Evolutionary conservation across 1,139 yeast genomes (phyloP).

Genomic region (Yamadazyma friedrichii): DNA sequence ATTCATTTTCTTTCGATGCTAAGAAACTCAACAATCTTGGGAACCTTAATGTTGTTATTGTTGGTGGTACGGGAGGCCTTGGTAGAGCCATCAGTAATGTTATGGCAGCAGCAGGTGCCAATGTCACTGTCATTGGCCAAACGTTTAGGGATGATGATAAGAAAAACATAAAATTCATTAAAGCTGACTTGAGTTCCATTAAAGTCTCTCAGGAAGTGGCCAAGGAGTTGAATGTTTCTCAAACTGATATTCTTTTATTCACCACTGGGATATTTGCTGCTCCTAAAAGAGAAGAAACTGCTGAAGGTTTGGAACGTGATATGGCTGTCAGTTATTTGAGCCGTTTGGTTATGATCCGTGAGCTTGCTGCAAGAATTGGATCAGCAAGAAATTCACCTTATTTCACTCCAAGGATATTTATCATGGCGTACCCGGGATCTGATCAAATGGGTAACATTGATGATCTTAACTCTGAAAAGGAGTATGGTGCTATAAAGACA

Average conservation of each 20-base stretch:
- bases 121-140: conserved; percentile 32
- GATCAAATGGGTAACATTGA: conserved; percentile 25
- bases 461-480: conserved; percentile 27
- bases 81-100: conserved; percentile 27
- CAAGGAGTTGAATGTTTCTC: conserved; percentile 16
- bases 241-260: conserved; percentile 24
- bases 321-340: conserved; percentile 34
- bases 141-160: conserved; percentile 25
- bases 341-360: conserved; percentile 24
- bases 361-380: conserved; percentile 18
- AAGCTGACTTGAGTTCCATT: conserved; percentile 29
- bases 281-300: conserved; percentile 23
- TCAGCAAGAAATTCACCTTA: not conserved
- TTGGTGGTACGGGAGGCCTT: conserved; percentile 39
- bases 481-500: conserved; percentile 22
- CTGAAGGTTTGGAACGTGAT: conserved; percentile 34
- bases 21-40: not conserved
- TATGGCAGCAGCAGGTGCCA: conserved; percentile 23
- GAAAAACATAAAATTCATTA: conserved; percentile 21
- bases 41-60: conserved; percentile 21
- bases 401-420: conserved; percentile 25
- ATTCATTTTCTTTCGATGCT: no score
- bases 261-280: conserved; percentile 35
- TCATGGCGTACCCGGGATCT: conserved; percentile 35
- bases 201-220: conserved; percentile 21